These are phyloP conservation scores for Penicillium paxilli DNA, from an alignment of 495 filamentous ascomycete species.

Conservation along the genomic window DNA sequence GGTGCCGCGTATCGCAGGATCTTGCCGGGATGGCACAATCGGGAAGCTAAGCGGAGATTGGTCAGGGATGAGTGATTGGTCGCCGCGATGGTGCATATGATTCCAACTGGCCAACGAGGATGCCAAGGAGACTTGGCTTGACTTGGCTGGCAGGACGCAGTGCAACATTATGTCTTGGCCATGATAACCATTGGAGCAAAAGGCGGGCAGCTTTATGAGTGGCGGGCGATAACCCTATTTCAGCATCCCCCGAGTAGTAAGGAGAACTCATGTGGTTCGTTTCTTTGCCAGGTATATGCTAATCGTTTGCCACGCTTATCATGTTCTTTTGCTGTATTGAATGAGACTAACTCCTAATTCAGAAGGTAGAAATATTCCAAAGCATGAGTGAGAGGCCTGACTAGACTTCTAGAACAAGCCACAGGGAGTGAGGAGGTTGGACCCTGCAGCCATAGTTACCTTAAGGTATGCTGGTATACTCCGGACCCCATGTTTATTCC, in stretches of 20 bases:
- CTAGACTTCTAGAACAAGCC: background rate
- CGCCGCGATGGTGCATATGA: background rate
- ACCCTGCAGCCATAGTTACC: background rate
- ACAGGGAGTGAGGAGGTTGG: background rate
- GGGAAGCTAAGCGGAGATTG: background rate
- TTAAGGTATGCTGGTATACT: too few relatives aligned
- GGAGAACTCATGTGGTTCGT: background rate
- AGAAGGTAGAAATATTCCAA: background rate
- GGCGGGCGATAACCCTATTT: background rate
- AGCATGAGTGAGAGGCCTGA: background rate
- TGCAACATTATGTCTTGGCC: constrained; percentile 21
- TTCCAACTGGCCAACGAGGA: background rate
- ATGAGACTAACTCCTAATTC: background rate
- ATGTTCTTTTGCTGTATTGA: background rate
- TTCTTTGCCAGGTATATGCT: background rate
- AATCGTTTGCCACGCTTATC: background rate
- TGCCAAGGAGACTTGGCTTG: background rate
- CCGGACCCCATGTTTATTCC: background rate
- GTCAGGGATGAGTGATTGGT: background rate
- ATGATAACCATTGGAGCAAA: constrained; percentile 1
- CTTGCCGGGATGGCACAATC: background rate
- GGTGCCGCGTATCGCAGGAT: constrained; percentile 1
- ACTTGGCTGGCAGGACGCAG: constrained; percentile 17
- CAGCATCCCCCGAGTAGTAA: background rate
- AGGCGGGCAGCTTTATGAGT: constrained; percentile 12